Conservation (phyloP, 2,329 filamentous ascomycete species). For the Epichloe baconii region DNA sequence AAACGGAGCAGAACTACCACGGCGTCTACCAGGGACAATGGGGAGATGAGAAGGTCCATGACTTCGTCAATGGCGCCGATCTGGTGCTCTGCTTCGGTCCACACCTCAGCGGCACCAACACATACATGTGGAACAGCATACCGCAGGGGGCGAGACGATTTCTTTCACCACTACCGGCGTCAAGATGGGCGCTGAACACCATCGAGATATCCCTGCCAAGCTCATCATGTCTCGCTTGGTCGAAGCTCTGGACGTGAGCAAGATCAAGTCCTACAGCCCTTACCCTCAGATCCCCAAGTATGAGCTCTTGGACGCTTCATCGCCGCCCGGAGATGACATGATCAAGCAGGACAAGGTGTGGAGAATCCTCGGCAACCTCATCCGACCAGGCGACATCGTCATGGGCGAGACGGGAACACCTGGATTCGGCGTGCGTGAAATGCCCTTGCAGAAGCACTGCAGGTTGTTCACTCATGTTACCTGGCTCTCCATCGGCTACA, state of each 20-base stretch:
- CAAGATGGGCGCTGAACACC: conserved; percentile 16
- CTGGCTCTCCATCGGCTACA: conserved; percentile 49
- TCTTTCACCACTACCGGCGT: conserved; percentile 20
- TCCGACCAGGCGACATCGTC: conserved; percentile 40
- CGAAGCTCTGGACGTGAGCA: conserved; percentile 11
- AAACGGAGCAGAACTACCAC: conserved; percentile 31
- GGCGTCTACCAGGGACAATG: conserved; percentile 34
- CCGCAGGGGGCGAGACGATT: conserved; percentile 21
- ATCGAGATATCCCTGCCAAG: conserved; percentile 16
- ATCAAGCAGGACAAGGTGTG: conserved; percentile 32
- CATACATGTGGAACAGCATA: conserved; percentile 23
- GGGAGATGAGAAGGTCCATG: conserved; percentile 19
- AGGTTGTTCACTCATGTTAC: conserved; percentile 37
- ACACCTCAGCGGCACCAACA: conserved; percentile 33
- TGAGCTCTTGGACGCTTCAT: conserved; percentile 6
- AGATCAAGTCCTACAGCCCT: conserved; percentile 11
- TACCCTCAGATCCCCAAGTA: conserved; percentile 17
- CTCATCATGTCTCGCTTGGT: conserved; percentile 12
- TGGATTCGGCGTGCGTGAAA: conserved; percentile 37
- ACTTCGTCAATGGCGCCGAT: conserved; percentile 28
- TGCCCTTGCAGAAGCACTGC: conserved; percentile 34
- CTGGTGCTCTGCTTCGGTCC: conserved; percentile 33
- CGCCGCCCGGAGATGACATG: not conserved
- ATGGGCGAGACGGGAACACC: conserved; percentile 46
- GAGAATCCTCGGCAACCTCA: conserved; percentile 30